Base-by-base conservation (phyloP, 2,329 filamentous ascomycete genomes). In the Drechslerella dactyloides region DNA sequence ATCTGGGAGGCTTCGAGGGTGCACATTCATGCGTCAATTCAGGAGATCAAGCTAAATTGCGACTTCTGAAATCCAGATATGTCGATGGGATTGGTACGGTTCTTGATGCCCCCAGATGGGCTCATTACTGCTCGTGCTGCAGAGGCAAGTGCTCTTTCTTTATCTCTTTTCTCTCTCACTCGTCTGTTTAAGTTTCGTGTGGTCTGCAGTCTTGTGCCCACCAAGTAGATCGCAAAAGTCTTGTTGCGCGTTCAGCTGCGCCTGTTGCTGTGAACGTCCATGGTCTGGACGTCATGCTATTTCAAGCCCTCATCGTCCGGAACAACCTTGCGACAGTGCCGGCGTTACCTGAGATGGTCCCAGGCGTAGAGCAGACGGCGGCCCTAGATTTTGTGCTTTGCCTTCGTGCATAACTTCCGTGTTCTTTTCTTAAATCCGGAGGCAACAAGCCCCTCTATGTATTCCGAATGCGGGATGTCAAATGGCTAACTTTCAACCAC, bases 41-140 rank as follows among this genome's bases (percentile, higher is more conserved):
- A n/a, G 37, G 54, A 51, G 33, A 42, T 15, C 48, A 70, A 63
- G 66, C 66, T 64, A 70, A 70, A 70, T 58, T 64, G 54, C 27
- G n/a, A 55, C 57, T 55, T 58, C 27, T 60, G 57, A 64, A 70
- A 51, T 63, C 50, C 53, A 73, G 69, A 62, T 63, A 73, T 46
- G 42, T 58, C 57, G 62, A 73, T 35, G 61, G 69, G 35, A 55
- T 60, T 48, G 57, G 69, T 40, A 51, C 58, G 33, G 69, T 73
- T 33, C 30, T 58, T 15, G 69, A 73, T 60, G 62, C 69, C 33
- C 69, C 62, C 62, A 60, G 69, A 68, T 73, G 69, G 69, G 68
- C 57, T 68, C 61, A 57, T 53, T 73, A 73, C 58, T 73, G 69
- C 57, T 52, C 69, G 54, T 62, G 17, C 48, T 73, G 69, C 52